phyloP scores from a whole-genome alignment of 306 rosid genomes.

The Delonix regia region DNA sequence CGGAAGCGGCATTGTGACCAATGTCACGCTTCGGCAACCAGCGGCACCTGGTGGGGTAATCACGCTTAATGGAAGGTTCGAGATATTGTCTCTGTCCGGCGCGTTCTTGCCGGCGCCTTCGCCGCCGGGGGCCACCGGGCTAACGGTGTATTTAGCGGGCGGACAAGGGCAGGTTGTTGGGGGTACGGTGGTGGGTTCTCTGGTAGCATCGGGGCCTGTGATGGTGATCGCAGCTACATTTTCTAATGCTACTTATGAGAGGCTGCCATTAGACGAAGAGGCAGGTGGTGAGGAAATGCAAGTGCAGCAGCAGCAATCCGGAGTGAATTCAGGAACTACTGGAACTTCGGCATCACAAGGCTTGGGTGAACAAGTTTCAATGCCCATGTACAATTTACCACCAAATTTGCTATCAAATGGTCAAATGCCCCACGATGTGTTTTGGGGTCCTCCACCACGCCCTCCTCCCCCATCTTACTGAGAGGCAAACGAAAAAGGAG shows the following conservation, averaged over 20 bases:
- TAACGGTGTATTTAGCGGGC: slow-evolving; percentile 79
- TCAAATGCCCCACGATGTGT: slow-evolving; percentile 70
- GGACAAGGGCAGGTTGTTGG: slow-evolving; percentile 94
- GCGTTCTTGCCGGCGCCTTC: slow-evolving; percentile 82
- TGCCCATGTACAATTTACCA: slow-evolving; percentile 63
- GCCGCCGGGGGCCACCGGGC: slow-evolving; percentile 63
- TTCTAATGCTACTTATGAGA: slow-evolving; percentile 71
- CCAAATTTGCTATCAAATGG: slow-evolving; percentile 71
- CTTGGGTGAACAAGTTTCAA: slow-evolving; percentile 55
- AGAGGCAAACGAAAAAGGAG: not conserved
- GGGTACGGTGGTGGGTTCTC: slow-evolving; percentile 68
- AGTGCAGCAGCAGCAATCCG: slow-evolving; percentile 52
- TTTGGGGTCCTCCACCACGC: slow-evolving; percentile 74
- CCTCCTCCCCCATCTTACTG: slow-evolving; percentile 73
- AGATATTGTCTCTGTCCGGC: slow-evolving; percentile 78
- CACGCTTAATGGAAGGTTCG: slow-evolving; percentile 74
- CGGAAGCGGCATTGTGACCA: slow-evolving; percentile 76
- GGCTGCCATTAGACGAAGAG: slow-evolving; percentile 70
- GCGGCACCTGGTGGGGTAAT: slow-evolving; percentile 68
- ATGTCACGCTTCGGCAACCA: slow-evolving; percentile 80
- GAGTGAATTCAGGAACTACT: slow-evolving; percentile 39
- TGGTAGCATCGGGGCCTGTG: slow-evolving; percentile 83
- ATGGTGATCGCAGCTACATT: slow-evolving; percentile 88
- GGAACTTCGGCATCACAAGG: slow-evolving; percentile 46
- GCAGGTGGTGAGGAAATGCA: slow-evolving; percentile 57